A percentile compares a stretch with the other conserved stretches of the same genome.
Evolutionary conservation across 176 grass and related monocot genomes (phyloP).

Genomic region (Raddia distichophylla): DNA sequence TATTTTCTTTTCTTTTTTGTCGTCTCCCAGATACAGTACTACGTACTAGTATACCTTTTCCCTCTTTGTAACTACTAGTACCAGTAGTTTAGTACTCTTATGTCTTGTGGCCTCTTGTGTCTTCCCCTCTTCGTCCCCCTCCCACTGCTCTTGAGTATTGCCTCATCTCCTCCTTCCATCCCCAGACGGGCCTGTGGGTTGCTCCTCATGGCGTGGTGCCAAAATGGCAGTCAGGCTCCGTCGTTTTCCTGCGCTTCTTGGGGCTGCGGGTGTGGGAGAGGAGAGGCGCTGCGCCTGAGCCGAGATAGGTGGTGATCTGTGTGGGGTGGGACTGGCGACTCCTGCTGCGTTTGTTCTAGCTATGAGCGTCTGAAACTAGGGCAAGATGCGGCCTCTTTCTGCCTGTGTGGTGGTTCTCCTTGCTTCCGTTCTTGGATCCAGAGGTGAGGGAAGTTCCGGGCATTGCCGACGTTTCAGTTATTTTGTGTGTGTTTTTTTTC

Average conservation of each 20-base stretch:
- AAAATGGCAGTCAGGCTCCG: slow-evolving; percentile 36
- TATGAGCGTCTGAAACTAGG: background rate
- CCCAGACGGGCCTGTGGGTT: slow-evolving; percentile 25
- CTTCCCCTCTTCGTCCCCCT: slow-evolving; percentile 3
- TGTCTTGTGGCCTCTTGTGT: slow-evolving; percentile 27
- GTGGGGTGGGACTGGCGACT: background rate
- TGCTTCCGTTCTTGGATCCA: slow-evolving; percentile 63
- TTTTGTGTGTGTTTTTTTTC: no score
- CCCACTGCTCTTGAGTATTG: background rate
- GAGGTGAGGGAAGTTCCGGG: slow-evolving; percentile 45
- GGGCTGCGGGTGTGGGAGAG: slow-evolving; percentile 25
- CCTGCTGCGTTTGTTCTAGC: background rate
- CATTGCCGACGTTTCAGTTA: background rate
- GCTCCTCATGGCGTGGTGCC: slow-evolving; percentile 41
- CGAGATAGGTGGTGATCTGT: slow-evolving; percentile 37
- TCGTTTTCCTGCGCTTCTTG: slow-evolving; percentile 25
- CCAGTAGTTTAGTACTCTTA: background rate
- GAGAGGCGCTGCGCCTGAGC: background rate
- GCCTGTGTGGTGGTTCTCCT: slow-evolving; percentile 45
- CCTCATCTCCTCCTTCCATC: background rate
- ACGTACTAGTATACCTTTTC: background rate
- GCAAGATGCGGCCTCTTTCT: slow-evolving; percentile 44
- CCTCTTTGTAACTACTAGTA: background rate
- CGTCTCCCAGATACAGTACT: background rate
- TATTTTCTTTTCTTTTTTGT: background rate